Percentiles rank a stretch among this genome's conserved stretches.
Evolutionary conservation across 768 basidiomycete species (phyloP).

Genomic region (Dioszegia crocea): DNA sequence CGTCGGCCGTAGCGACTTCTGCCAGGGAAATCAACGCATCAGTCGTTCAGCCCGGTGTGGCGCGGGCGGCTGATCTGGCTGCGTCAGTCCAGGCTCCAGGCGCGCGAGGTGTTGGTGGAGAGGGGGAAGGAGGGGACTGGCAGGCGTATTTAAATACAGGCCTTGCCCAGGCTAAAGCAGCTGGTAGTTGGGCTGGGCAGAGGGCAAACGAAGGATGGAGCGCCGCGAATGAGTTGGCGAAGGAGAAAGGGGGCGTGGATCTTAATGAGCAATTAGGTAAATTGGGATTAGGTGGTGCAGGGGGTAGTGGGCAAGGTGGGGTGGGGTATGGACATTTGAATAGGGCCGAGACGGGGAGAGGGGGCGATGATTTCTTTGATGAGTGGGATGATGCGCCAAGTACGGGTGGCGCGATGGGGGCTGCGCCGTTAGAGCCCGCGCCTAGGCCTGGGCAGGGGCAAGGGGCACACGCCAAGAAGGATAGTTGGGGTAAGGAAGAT

Average conservation of each 20-base stretch:
- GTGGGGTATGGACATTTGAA: conserved; percentile 32
- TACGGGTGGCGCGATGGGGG: not conserved
- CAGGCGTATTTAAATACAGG: conserved; percentile 25
- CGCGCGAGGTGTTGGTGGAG: not conserved
- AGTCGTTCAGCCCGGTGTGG: conserved; percentile 85
- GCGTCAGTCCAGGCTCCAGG: conserved; percentile 3
- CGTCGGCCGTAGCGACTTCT: conserved; percentile 67
- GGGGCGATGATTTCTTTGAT: conserved; percentile 62
- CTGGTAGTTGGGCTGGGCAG: conserved; percentile 33
- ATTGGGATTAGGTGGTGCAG: conserved; percentile 54
- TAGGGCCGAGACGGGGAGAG: conserved; percentile 46
- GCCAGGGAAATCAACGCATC: conserved; percentile 73
- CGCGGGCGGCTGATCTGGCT: conserved; percentile 56
- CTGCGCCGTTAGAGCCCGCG: not conserved
- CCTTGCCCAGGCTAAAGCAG: conserved; percentile 18
- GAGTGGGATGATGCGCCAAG: conserved; percentile 51
- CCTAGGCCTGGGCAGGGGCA: conserved; percentile 8
- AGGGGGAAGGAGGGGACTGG: conserved; percentile 22
- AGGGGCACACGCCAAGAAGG: conserved; percentile 6
- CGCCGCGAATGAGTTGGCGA: conserved; percentile 41
- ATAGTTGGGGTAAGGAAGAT: conserved; percentile 32
- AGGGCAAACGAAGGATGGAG: conserved; percentile 44
- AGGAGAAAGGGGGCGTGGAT: conserved; percentile 77
- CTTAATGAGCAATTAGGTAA: conserved; percentile 72
- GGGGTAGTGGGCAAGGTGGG: conserved; percentile 53